phyloP scores from a whole-genome alignment of 1,139 yeast species.

The Candida mesenterica region DNA sequence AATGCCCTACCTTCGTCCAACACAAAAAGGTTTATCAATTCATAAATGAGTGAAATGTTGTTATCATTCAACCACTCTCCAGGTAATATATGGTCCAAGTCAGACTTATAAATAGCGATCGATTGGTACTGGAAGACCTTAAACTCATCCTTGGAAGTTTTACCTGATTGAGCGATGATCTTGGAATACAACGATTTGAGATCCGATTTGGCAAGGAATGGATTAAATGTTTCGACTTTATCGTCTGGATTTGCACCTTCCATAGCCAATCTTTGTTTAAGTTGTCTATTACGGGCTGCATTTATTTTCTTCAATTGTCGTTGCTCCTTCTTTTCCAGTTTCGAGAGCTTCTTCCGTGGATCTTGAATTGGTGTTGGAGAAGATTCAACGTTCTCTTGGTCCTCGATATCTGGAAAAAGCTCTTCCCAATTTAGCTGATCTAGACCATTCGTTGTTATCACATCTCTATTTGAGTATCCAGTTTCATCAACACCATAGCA shows the following conservation, averaged over 20 bases:
- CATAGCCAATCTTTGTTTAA: constrained; percentile 18
- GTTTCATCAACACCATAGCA: constrained; percentile 10
- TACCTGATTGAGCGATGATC: constrained; percentile 13
- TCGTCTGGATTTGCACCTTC: constrained; percentile 1
- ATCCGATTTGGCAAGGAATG: constrained; percentile 22
- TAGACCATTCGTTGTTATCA: constrained; percentile 26
- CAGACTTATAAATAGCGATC: constrained; percentile 39
- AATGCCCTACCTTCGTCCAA: constrained; percentile 10
- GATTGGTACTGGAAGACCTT: constrained; percentile 41
- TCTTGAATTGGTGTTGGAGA: constrained; percentile 9
- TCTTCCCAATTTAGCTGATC: constrained; percentile 31
- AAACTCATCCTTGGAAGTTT: constrained; percentile 16
- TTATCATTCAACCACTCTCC: constrained; percentile 79
- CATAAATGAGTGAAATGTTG: constrained; percentile 62
- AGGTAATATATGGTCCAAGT: constrained; percentile 36
- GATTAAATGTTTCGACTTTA: constrained; percentile 13
- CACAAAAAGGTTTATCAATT: constrained; percentile 37
- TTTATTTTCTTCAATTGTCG: constrained; percentile 31
- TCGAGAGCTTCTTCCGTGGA: constrained; percentile 20
- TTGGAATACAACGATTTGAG: constrained; percentile 22
- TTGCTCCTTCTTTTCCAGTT: constrained; percentile 28
- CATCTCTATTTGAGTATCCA: background rate
- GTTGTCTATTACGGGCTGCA: constrained; percentile 21
- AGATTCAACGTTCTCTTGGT: constrained; percentile 11
- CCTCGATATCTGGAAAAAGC: constrained; percentile 11